These are phyloP conservation scores for Orbilia blumenaviensis DNA, from an alignment of 2,329 filamentous ascomycete genomes.

Conservation along the genomic window DNA sequence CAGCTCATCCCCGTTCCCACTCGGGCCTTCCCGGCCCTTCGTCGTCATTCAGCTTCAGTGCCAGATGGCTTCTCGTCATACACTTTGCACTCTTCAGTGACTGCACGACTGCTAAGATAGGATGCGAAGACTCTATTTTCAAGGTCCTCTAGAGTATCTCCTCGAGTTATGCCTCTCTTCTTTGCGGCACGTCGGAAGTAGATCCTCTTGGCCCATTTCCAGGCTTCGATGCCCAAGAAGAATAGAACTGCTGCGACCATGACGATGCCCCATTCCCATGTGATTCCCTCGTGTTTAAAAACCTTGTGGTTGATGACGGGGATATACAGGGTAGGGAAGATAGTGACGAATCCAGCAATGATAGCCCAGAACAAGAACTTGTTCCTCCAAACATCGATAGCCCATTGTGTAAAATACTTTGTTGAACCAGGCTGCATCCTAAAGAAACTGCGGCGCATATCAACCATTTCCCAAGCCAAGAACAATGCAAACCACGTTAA, in stretches of 20 bases:
- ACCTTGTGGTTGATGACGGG: constrained; percentile 73
- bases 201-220: constrained; percentile 74
- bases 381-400: constrained; percentile 72
- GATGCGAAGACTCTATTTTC: constrained; percentile 34
- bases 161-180: neutral
- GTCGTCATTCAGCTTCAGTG: constrained; percentile 23
- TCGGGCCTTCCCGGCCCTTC: constrained; percentile 48
- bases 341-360: constrained; percentile 69
- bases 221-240: constrained; percentile 71
- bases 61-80: constrained; percentile 21
- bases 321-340: constrained; percentile 73
- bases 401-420: constrained; percentile 72
- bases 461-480: constrained; percentile 73
- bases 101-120: constrained; percentile 25
- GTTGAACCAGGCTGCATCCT: constrained; percentile 73
- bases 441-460: constrained; percentile 78
- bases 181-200: constrained; percentile 15
- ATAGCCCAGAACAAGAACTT: constrained; percentile 73
- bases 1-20: constrained; percentile 18
- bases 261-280: constrained; percentile 78
- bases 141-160: constrained; percentile 22
- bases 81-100: constrained; percentile 38
- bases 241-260: constrained; percentile 69
- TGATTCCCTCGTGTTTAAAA: constrained; percentile 74
- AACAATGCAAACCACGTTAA: constrained; percentile 81